phyloP scores from a whole-genome alignment of 164 flowering plant species.

The Stephania japonica region DNA sequence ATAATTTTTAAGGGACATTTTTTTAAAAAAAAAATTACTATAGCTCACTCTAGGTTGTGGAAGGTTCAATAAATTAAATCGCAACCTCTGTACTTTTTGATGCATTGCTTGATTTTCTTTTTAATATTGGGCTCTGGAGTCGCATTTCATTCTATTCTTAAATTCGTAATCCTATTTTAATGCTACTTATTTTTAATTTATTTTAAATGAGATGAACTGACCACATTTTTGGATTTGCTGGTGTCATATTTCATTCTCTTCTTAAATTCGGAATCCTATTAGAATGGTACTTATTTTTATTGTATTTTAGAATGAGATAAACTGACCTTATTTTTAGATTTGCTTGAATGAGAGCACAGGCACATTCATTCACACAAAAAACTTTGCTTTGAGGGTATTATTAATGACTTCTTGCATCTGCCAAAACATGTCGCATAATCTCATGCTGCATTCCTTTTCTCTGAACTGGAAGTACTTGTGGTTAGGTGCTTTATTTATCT shows the following conservation, averaged over 20 bases:
- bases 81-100: neutral
- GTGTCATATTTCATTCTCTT: neutral
- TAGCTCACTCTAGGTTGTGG: neutral
- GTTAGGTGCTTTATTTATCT: too few species aligned
- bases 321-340: neutral
- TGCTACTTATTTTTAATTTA: neutral
- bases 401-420: slow-evolving; percentile 1
- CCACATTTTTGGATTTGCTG: neutral
- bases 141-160: neutral
- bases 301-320: too few species aligned
- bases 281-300: too few species aligned
- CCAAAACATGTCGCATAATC: neutral
- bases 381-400: neutral
- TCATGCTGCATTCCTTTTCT: neutral
- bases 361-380: neutral
- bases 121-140: neutral
- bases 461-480: neutral
- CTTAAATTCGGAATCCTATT: neutral
- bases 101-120: too few species aligned
- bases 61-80: neutral
- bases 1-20: too few species aligned
- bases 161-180: neutral
- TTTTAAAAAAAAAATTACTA: too few species aligned
- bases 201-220: too few species aligned
- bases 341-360: neutral